Evolutionary conservation across 1,139 yeast genomes (phyloP).

Genomic region (Spencermartinsiella ligniputridi): DNA sequence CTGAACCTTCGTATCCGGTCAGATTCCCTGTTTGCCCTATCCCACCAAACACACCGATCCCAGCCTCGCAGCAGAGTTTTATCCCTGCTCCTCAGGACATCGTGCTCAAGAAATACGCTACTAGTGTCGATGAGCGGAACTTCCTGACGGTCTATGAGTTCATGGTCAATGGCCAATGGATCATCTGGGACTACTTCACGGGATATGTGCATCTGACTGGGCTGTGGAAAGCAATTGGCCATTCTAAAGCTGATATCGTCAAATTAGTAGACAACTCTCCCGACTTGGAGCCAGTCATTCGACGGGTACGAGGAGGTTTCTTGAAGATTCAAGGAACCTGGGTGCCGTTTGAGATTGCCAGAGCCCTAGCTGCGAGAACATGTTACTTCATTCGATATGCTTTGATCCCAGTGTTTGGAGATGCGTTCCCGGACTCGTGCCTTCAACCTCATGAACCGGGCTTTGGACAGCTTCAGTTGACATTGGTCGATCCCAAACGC

Average conservation of each 20-base stretch:
- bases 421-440: conserved; percentile 65
- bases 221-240: conserved; percentile 79
- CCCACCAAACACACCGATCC: not conserved
- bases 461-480: conserved; percentile 45
- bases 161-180: conserved; percentile 56
- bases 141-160: conserved; percentile 73
- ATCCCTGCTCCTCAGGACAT: conserved; percentile 37
- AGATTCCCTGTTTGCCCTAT: not conserved
- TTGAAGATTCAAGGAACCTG: conserved; percentile 94
- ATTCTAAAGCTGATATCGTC: conserved; percentile 71
- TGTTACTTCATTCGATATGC: conserved; percentile 75
- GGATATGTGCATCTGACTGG: conserved; percentile 92
- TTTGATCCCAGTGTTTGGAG: conserved; percentile 77
- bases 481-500: conserved; percentile 13
- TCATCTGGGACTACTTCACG: conserved; percentile 84
- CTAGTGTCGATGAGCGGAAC: conserved; percentile 67
- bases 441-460: conserved; percentile 60
- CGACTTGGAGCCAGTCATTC: conserved; percentile 59
- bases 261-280: conserved; percentile 71
- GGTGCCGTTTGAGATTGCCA: conserved; percentile 73
- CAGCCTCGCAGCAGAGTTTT: conserved; percentile 28
- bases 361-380: conserved; percentile 63
- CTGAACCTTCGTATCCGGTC: not conserved
- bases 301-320: conserved; percentile 85
- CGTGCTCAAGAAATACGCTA: conserved; percentile 58